Evolutionary conservation across 129 eudicot species (phyloP).

Genomic region (Heracleum sosnowskyi): DNA sequence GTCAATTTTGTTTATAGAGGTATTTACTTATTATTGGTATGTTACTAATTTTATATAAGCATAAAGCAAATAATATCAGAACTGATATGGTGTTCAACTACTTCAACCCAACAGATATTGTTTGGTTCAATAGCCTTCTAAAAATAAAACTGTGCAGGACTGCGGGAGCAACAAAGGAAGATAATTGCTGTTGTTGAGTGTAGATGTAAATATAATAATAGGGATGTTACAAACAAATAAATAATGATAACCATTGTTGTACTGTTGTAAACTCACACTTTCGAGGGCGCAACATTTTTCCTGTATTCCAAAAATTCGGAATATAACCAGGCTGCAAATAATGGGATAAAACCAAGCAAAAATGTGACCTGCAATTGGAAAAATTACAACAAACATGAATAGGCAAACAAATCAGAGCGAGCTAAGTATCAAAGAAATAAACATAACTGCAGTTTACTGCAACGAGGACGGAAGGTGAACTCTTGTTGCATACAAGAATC

Average conservation of each 20-base stretch:
- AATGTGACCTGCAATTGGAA: constrained; percentile 61
- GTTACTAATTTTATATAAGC: not conserved
- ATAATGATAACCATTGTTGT: not conserved
- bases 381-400: not conserved
- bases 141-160: no score
- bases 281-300: constrained; percentile 38
- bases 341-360: constrained; percentile 65
- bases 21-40: not conserved
- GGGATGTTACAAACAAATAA: no score
- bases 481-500: not conserved
- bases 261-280: constrained; percentile 48
- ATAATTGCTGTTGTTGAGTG: not conserved
- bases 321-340: constrained; percentile 70
- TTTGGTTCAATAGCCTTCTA: not conserved
- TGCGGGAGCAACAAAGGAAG: not conserved
- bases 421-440: not conserved
- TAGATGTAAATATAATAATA: no score
- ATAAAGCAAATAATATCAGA: not conserved
- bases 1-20: not conserved
- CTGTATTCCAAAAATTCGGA: constrained; percentile 72
- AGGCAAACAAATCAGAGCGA: not conserved
- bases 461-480: not conserved
- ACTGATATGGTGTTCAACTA: not conserved
- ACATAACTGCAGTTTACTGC: not conserved
- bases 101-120: not conserved